phyloP scores from a whole-genome alignment of 2,329 filamentous ascomycete species.

The Fusarium nematophilum region DNA sequence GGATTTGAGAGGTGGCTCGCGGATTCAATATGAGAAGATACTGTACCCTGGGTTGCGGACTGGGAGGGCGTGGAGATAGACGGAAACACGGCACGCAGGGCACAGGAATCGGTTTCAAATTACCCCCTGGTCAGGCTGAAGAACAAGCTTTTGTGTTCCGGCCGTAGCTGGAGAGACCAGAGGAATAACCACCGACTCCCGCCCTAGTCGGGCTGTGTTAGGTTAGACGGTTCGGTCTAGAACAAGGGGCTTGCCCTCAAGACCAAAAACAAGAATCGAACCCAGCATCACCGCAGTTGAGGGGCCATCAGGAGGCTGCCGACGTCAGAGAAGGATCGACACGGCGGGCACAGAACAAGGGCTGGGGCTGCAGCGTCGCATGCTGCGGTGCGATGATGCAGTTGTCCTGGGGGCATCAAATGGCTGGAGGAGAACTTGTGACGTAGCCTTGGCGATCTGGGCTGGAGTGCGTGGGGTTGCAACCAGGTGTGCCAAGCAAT shows the following conservation, averaged over 20 bases:
- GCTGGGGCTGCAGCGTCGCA: background rate
- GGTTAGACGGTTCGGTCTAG: slow-evolving; percentile 18
- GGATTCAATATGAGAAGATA: slow-evolving; percentile 30
- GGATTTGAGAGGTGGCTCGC: slow-evolving; percentile 45
- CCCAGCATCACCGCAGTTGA: background rate
- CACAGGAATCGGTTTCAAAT: slow-evolving; percentile 1
- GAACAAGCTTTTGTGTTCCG: slow-evolving; percentile 23
- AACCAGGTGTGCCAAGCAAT: slow-evolving; percentile 31
- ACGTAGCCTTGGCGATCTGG: slow-evolving; percentile 25
- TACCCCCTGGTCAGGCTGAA: slow-evolving; percentile 30
- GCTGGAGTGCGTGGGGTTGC: background rate
- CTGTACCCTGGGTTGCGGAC: background rate
- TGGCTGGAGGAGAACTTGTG: slow-evolving; percentile 9
- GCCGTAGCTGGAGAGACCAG: too few species aligned
- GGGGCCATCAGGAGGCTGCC: background rate
- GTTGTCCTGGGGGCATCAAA: background rate
- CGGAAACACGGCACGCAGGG: slow-evolving; percentile 32
- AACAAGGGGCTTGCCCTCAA: background rate
- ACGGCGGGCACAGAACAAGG: background rate
- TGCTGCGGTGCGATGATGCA: slow-evolving; percentile 16
- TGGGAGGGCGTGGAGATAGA: slow-evolving; percentile 17
- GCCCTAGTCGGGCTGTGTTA: background rate
- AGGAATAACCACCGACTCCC: too few species aligned
- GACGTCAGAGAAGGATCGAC: background rate
- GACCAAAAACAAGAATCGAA: background rate